Base-by-base conservation (phyloP, 345 rosid species). In the thale cress (Arabidopsis thaliana) region DNA sequence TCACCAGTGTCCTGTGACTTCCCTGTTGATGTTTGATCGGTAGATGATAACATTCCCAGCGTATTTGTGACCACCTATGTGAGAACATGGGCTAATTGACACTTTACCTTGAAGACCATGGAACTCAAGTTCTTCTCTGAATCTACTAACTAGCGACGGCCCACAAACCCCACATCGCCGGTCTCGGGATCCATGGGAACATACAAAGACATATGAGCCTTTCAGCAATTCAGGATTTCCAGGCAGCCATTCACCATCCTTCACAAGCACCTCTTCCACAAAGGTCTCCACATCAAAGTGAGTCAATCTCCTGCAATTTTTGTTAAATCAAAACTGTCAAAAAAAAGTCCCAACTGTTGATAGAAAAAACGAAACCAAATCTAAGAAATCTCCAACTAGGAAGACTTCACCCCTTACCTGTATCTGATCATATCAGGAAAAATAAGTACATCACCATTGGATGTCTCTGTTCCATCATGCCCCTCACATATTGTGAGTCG, bases 401-500 rank as follows among this genome's bases (percentile, higher is more conserved):
- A 28, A 48, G 69, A 20, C 40, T 13, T 28, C 1, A 59, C 50
- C 56, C 60, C 58, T 67, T 68, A 88, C 99, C 99, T 90, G 87
- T 95, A 95, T 92, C 97, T 87, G 77, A 90, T 82, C 98, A 95
- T 90, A 82, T 95, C 99, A 33, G 99, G 99, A 78, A 95, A 95
- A 59, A 95, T 92, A 67, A 92, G 84, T 14, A 95, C 96, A 83
- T 95, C 99, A 13, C 99, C 99, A 77, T 95, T 92, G 62, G 98
- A 95, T 62, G 97, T 92, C 84, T 90, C 96, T 8, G 94, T 87
- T 72, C 99, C 99, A 82, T 95, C 99, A 83, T 90, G 97, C 34
- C 99, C 99, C 78, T 95, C 98, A 3, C 99, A 95, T 82, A 95
- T 87, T 22, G 98, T 95, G 65, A 95, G 82, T 58, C 89, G 86